Base-by-base conservation (phyloP, 2,329 filamentous ascomycete genomes). In the Tympanopsis confertula region DNA sequence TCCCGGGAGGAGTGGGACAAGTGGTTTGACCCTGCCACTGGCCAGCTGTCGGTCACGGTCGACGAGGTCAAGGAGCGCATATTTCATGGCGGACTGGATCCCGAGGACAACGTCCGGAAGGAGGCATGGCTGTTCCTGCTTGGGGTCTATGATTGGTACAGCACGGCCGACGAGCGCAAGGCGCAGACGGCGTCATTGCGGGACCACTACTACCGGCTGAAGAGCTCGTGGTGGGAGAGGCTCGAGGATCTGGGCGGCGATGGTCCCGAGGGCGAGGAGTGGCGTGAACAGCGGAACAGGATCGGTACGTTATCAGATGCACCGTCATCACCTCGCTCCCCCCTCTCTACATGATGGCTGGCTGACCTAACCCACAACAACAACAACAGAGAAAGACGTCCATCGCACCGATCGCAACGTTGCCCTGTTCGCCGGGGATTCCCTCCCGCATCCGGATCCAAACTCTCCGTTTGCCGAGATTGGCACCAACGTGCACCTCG, bases 1-100 rank as follows among this genome's bases (percentile, higher is more conserved):
- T 85, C 82, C 0, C 53, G 89, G 43, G 72, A 82, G 44, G 91
- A 98, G 56, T 98, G 91, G 91, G 77, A 82, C 14, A 71, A 67
- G 1, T 95, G 86, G 54, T 96, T 98, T 49, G 86, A 96, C 47
- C 59, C 69, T 2, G 65, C 63, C 3, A 83, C 78, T 0, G 91
- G 91, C 0, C 69, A 78, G 32, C 61, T 98, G 2, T 74, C 81
- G 3, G 65, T 94, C 35, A 95, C 88, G 0, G 68, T 81, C 3
- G 86, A 95, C 47, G 91, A 98, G 55, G 87, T 94, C 45, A 98
- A 96, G 57, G 89, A 96, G 54, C 75, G 91, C n/a, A 75, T 98
- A 40, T 98, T 96, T 55, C 91, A 96, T 52, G 91, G 91, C 19
- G 91, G 91, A 0, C 66, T 98, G 1, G 79, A 94, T 52, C 64